phyloP scores from a whole-genome alignment of 805 yeast species.

The Wickerhamiella azyma region DNA sequence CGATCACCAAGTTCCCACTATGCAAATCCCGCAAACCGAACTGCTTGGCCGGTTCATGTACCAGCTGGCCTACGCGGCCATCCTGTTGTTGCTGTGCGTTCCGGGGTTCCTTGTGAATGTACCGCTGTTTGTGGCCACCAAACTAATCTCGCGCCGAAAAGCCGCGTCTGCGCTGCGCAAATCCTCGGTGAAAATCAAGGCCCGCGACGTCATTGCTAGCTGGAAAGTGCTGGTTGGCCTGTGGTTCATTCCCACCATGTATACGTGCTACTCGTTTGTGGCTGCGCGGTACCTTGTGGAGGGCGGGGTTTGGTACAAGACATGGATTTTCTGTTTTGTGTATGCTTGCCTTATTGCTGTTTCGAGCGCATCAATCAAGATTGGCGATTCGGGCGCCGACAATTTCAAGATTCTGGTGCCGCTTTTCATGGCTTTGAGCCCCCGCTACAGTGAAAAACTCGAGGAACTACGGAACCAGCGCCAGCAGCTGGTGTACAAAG shows the following conservation, averaged over 20 bases:
- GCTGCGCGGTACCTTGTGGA: slow-evolving; percentile 28
- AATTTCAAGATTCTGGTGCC: slow-evolving; percentile 73
- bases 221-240: slow-evolving; percentile 89
- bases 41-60: slow-evolving; percentile 35
- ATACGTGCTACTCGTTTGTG: slow-evolving; percentile 56
- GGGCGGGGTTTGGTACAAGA: slow-evolving; percentile 18
- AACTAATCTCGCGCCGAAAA: slow-evolving; percentile 56
- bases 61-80: slow-evolving; percentile 42
- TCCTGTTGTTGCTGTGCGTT: slow-evolving; percentile 50
- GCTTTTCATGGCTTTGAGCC: slow-evolving; percentile 37
- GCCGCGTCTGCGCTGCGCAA: slow-evolving; percentile 68
- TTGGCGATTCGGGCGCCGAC: slow-evolving; percentile 92
- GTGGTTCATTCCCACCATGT: slow-evolving; percentile 78
- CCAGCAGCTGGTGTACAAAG: slow-evolving; percentile 48
- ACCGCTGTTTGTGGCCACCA: slow-evolving; percentile 75
- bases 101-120: slow-evolving; percentile 84
- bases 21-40: slow-evolving; percentile 36
- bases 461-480: slow-evolving; percentile 47
- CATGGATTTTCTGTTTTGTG: slow-evolving; percentile 32
- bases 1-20: slow-evolving; percentile 61
- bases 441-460: slow-evolving; percentile 28
- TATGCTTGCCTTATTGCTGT: slow-evolving; percentile 55
- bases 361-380: slow-evolving; percentile 78
- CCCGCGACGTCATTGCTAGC: slow-evolving; percentile 89
- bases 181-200: slow-evolving; percentile 81